phyloP scores from a whole-genome alignment of 495 filamentous ascomycete genomes.

The Penicillium soppii region DNA sequence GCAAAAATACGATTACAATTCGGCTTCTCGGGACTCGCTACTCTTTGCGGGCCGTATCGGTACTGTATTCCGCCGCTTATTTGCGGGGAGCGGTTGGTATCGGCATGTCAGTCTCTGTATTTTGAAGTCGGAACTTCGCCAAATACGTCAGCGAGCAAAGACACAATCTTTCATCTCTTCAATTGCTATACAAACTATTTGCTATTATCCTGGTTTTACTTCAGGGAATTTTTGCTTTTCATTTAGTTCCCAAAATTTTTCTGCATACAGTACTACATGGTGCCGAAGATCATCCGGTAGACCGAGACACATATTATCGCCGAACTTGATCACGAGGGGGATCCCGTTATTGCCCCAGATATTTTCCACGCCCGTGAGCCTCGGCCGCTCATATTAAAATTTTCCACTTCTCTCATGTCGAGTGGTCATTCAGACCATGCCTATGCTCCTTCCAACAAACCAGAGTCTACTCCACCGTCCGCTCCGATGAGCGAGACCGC shows the following conservation, averaged over 20 bases:
- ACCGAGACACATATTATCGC: conserved; percentile 30
- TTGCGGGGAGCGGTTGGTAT: conserved; percentile 29
- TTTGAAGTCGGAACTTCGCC: conserved; percentile 15
- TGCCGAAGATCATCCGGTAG: conserved; percentile 32
- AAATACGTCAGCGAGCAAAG: conserved; percentile 23
- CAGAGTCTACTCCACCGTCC: conserved; percentile 20
- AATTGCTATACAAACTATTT: too few species aligned
- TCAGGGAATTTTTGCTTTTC: too few species aligned
- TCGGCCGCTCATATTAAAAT: conserved; percentile 13
- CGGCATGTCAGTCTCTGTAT: conserved; percentile 38
- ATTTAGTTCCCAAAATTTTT: background rate
- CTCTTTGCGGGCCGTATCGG: conserved; percentile 7
- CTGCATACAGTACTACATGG: conserved; percentile 9
- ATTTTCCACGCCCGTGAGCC: conserved; percentile 15
- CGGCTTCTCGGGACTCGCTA: conserved; percentile 22
- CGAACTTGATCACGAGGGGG: conserved; percentile 29
- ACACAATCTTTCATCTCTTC: conserved; percentile 10
- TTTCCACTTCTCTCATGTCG: conserved; percentile 28
- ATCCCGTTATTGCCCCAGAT: conserved; percentile 22
- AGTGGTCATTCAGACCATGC: conserved; percentile 32
- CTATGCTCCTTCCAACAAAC: conserved; percentile 12
- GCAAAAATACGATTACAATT: conserved; percentile 17
- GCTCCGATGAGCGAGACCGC: conserved; percentile 38
- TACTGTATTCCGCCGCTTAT: conserved; percentile 19
- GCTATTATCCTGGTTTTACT: too few species aligned